Conservation (phyloP, 257 asterid genomes). For the Salvia miltiorrhiza region DNA sequence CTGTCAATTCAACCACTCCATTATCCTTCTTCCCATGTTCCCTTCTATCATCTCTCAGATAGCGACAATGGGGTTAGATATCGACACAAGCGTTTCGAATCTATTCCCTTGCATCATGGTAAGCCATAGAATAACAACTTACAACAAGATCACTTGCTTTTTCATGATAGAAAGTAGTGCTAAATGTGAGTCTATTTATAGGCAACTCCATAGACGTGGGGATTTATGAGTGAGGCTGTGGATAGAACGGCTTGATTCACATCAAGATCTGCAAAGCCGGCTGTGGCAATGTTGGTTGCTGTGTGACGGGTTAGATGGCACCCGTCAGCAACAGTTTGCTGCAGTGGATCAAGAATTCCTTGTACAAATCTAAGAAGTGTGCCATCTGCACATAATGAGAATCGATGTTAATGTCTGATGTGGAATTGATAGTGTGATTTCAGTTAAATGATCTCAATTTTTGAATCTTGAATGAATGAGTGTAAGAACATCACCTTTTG, state of each 20-base stretch:
- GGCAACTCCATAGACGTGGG: conserved; percentile 74
- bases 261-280: conserved; percentile 60
- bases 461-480: neutral
- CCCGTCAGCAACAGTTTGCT: conserved; percentile 70
- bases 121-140: neutral
- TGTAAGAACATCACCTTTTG: conserved; percentile 51
- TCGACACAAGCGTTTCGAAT: no score
- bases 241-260: conserved; percentile 46
- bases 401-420: neutral
- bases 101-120: neutral
- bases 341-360: conserved; percentile 77
- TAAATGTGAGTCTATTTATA: conserved; percentile 33
- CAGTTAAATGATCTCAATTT: neutral
- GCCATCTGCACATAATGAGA: conserved; percentile 50
- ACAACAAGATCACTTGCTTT: neutral
- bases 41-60: neutral
- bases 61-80: neutral
- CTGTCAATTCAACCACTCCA: conserved; percentile 19
- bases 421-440: neutral
- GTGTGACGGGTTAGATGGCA: conserved; percentile 74
- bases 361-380: conserved; percentile 56
- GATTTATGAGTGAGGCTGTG: conserved; percentile 52
- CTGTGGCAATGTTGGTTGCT: conserved; percentile 37
- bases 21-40: conserved; percentile 7
- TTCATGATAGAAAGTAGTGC: neutral